These are phyloP conservation scores for Pseudogymnoascus sp. DNA, from an alignment of 2,329 filamentous ascomycete species.

Conservation along the genomic window DNA sequence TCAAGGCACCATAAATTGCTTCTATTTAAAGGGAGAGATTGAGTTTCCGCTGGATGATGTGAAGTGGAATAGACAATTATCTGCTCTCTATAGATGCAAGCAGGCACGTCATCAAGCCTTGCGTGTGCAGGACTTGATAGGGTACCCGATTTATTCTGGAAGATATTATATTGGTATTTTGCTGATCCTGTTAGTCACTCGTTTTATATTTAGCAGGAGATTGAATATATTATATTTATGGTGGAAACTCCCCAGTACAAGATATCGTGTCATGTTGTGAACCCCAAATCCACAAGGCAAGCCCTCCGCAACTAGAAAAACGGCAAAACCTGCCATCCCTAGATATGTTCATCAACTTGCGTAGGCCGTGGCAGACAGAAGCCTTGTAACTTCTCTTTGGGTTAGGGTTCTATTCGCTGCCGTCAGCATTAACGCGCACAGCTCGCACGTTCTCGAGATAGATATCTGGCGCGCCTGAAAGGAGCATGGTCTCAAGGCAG, in stretches of 20 bases:
- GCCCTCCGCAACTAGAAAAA: too few species aligned
- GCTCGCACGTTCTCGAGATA: conserved; percentile 60
- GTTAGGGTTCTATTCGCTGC: conserved; percentile 36
- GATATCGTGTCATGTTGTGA: too few species aligned
- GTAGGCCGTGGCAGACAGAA: too few species aligned
- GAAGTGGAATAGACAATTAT: background rate
- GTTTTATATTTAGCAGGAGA: background rate
- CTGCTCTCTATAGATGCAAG: background rate
- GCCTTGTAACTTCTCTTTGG: too few species aligned
- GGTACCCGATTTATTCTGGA: background rate
- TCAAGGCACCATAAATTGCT: conserved; percentile 8
- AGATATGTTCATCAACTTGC: too few species aligned
- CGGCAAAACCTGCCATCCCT: too few species aligned
- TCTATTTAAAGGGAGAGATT: background rate
- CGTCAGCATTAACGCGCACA: conserved; percentile 48
- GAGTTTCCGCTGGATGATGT: background rate
- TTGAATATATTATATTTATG: background rate
- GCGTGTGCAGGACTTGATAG: background rate
- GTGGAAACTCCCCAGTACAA: too few species aligned
- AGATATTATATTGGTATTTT: background rate
- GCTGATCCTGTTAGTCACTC: background rate
- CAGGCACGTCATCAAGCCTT: background rate
- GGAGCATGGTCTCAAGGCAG: conserved; percentile 57
- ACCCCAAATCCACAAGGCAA: too few species aligned
- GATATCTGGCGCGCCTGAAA: conserved; percentile 73